phyloP scores from a whole-genome alignment of 352 stramenopile genomes.

The Thraustotheca clavata region DNA sequence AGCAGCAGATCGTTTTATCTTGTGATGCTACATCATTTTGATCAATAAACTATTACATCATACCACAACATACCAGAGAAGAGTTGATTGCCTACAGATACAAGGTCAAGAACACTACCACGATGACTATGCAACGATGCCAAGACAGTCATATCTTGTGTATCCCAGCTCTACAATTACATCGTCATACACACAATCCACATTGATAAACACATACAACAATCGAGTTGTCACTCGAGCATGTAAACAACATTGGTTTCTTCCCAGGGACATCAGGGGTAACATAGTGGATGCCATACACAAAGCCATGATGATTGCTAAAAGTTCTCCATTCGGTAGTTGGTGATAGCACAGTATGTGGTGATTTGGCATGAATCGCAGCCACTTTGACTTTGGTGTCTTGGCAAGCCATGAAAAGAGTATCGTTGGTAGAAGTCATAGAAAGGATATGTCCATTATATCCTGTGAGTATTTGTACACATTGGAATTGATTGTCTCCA shows the following conservation, averaged over 20 bases:
- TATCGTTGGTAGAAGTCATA: slow-evolving; percentile 9
- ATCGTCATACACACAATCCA: too few relatives aligned
- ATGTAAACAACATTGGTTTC: slow-evolving; percentile 9
- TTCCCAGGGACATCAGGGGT: too few relatives aligned
- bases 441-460: slow-evolving; percentile 16
- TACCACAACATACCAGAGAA: slow-evolving; percentile 3
- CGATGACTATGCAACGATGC: slow-evolving; percentile 2
- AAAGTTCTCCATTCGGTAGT: neutral
- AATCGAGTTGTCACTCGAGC: slow-evolving; percentile 13
- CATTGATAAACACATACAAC: neutral
- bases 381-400: slow-evolving; percentile 12
- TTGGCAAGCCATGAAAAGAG: slow-evolving; percentile 17
- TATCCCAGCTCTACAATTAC: slow-evolving; percentile 10
- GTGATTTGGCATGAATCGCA: neutral
- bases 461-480: slow-evolving; percentile 3
- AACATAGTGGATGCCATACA: slow-evolving; percentile 15
- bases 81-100: slow-evolving; percentile 4
- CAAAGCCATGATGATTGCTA: slow-evolving; percentile 10
- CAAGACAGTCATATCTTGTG: neutral
- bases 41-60: neutral
- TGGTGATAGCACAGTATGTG: neutral
- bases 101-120: slow-evolving; percentile 11
- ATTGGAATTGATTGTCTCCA: slow-evolving; percentile 4
- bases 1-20: slow-evolving; percentile 15
- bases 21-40: neutral